Evolutionary conservation across 352 stramenopile species (phyloP).

Genomic region (Pythium insidiosum): DNA sequence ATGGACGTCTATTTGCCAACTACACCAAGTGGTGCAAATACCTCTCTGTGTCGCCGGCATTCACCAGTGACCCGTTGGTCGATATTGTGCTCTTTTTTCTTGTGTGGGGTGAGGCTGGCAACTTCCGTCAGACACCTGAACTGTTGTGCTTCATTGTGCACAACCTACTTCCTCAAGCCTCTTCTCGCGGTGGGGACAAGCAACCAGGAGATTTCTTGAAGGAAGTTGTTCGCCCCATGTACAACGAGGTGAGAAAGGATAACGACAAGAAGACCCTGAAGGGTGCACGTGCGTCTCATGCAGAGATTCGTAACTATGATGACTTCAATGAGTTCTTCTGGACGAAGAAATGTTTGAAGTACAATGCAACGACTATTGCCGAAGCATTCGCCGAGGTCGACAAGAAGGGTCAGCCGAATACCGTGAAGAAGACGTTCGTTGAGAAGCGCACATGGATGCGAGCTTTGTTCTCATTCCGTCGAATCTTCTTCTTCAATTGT

Average conservation of each 20-base stretch:
- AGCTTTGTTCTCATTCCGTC: conserved; percentile 65
- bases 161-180: conserved; percentile 55
- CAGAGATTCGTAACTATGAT: conserved; percentile 80
- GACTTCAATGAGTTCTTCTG: conserved; percentile 88
- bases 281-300: conserved; percentile 52
- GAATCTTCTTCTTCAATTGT: conserved; percentile 77
- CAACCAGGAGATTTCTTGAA: conserved; percentile 62
- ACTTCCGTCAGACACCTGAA: conserved; percentile 73
- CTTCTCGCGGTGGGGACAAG: conserved; percentile 46
- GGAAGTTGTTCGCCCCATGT: conserved; percentile 74
- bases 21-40: conserved; percentile 88
- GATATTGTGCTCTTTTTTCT: conserved; percentile 82
- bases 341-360: conserved; percentile 80
- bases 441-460: conserved; percentile 73
- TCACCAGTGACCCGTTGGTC: conserved; percentile 63
- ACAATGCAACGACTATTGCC: conserved; percentile 46
- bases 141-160: conserved; percentile 74
- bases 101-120: conserved; percentile 78
- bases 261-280: conserved; percentile 83
- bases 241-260: conserved; percentile 73
- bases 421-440: conserved; percentile 78
- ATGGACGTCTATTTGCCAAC: conserved; percentile 70
- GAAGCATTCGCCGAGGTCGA: conserved; percentile 63
- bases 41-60: conserved; percentile 58
- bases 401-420: conserved; percentile 70